Conservation (phyloP, 148 eudicot genomes). For the Vaccinium corymbosum region DNA sequence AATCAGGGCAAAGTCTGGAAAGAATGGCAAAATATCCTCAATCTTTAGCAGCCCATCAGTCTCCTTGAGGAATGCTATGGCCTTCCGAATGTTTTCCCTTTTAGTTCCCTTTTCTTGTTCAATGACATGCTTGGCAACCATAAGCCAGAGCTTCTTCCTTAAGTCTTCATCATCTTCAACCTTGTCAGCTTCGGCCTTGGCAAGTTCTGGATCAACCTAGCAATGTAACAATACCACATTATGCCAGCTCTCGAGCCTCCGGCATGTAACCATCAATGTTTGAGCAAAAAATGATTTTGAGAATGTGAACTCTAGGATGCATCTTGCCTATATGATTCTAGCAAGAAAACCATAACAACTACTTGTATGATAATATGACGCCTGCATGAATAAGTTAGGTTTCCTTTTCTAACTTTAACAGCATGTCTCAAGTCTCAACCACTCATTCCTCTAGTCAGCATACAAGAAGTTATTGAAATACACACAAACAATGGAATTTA, state of each 20-base stretch:
- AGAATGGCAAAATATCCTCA: slow-evolving; percentile 96
- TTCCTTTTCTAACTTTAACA: neutral
- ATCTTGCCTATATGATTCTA: neutral
- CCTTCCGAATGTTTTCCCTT: slow-evolving; percentile 97
- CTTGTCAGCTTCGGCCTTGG: slow-evolving; percentile 99
- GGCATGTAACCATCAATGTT: neutral
- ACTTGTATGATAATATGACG: neutral
- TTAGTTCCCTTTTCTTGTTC: slow-evolving; percentile 94
- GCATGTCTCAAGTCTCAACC: neutral
- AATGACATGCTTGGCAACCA: slow-evolving; percentile 96
- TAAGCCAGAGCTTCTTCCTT: slow-evolving; percentile 93
- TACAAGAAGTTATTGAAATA: neutral
- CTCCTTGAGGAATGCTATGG: slow-evolving; percentile 96
- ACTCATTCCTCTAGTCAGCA: neutral
- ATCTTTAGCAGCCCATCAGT: slow-evolving; percentile 94
- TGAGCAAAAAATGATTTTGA: neutral
- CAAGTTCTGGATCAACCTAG: slow-evolving; percentile 97
- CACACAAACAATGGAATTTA: neutral
- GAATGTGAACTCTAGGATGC: neutral
- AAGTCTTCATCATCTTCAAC: slow-evolving; percentile 99
- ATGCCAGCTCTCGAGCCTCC: neutral
- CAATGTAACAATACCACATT: neutral
- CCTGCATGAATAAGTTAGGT: neutral
- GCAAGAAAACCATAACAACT: neutral
- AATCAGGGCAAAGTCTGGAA: slow-evolving; percentile 92